Percentiles rank a stretch among this genome's conserved stretches.
phyloP scores from a whole-genome alignment of 164 flowering plant species.

The Annona cherimola region DNA sequence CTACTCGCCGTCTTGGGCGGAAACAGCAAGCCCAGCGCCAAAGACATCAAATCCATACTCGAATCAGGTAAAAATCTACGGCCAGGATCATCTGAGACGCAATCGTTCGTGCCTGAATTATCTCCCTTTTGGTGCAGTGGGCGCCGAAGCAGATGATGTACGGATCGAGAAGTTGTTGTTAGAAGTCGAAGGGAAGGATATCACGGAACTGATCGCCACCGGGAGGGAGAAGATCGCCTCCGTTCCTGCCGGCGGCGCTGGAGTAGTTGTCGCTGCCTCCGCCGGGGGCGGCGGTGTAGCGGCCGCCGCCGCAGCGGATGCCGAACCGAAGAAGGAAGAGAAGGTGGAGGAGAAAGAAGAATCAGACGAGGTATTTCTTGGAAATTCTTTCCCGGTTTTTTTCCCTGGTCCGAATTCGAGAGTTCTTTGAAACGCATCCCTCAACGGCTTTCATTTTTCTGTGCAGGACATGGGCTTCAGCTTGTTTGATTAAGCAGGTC shows the following conservation, averaged over 20 bases:
- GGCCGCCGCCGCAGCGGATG: conserved; percentile 27
- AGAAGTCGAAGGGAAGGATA: conserved; percentile 37
- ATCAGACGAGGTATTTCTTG: conserved; percentile 32
- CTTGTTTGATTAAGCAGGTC: conserved; percentile 35
- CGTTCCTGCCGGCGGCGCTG: conserved; percentile 36
- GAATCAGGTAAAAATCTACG: conserved; percentile 43
- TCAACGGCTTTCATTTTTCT: neutral
- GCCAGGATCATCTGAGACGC: neutral
- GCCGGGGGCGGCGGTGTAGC: conserved; percentile 23
- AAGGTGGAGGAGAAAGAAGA: conserved; percentile 43
- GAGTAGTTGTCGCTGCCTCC: conserved; percentile 22
- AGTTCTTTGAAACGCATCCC: neutral
- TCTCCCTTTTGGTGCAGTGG: conserved; percentile 19
- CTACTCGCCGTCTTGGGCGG: conserved; percentile 73
- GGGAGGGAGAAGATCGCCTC: conserved; percentile 43
- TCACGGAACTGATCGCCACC: conserved; percentile 36
- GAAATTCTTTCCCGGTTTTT: neutral
- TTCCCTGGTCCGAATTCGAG: neutral
- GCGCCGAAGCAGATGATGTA: conserved; percentile 38
- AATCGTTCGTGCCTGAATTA: neutral
- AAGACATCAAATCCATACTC: conserved; percentile 52
- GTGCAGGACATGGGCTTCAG: conserved; percentile 53
- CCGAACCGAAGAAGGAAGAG: conserved; percentile 41
- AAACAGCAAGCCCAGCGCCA: conserved; percentile 44
- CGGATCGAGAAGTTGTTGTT: conserved; percentile 25